phyloP scores from a whole-genome alignment of 2,329 filamentous ascomycete species.

The Arachnomyces sp. region DNA sequence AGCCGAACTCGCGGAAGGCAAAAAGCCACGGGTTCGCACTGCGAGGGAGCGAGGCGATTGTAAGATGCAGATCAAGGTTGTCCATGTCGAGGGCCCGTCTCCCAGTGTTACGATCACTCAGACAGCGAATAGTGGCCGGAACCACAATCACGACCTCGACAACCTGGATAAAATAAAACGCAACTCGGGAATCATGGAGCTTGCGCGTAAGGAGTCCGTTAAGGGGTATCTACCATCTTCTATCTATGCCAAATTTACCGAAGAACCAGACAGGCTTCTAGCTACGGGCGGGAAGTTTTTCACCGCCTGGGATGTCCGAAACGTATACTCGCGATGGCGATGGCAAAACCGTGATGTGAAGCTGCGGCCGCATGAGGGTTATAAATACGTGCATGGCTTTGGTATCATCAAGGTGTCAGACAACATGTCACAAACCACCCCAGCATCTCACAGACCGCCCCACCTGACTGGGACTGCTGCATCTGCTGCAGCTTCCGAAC shows the following conservation, averaged over 20 bases:
- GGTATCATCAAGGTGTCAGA: constrained; percentile 30
- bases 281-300: constrained; percentile 39
- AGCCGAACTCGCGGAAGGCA: constrained; percentile 35
- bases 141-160: constrained; percentile 40
- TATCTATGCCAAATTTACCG: constrained; percentile 41
- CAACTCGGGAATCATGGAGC: constrained; percentile 41
- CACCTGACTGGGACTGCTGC: constrained; percentile 6
- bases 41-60: constrained; percentile 39
- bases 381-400: constrained; percentile 36
- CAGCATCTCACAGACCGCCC: constrained; percentile 4
- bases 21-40: constrained; percentile 36
- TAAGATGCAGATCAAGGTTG: constrained; percentile 41
- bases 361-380: constrained; percentile 38
- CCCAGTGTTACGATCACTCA: constrained; percentile 36
- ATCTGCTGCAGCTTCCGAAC: constrained; percentile 10
- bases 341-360: constrained; percentile 36
- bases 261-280: constrained; percentile 35
- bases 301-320: constrained; percentile 40
- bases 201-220: constrained; percentile 35
- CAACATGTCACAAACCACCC: constrained; percentile 9
- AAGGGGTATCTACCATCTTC: constrained; percentile 42
- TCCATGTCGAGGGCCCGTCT: constrained; percentile 36
- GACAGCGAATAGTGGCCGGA: constrained; percentile 31
- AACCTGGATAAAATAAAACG: constrained; percentile 41
- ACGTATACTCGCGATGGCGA: constrained; percentile 41